These are phyloP conservation scores for Choanephora cucurbitarum DNA, from an alignment of 371 early-diverging fungal genomes.

Conservation along the genomic window DNA sequence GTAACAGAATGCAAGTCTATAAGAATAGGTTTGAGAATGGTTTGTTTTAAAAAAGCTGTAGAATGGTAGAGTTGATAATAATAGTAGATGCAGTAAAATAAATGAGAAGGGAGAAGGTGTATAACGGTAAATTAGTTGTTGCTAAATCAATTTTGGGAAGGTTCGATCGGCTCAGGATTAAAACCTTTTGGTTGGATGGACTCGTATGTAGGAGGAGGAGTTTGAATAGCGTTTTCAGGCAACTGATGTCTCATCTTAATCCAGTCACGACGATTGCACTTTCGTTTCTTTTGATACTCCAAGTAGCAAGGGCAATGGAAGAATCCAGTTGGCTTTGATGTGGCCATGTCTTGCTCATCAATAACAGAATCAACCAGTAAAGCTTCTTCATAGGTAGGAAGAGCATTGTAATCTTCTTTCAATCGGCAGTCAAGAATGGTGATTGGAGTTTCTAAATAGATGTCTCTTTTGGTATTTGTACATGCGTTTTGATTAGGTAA, in stretches of 20 bases:
- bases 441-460: constrained; percentile 35
- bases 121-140: too few relatives aligned
- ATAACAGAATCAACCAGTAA: constrained; percentile 10
- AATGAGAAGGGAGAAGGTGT: too few relatives aligned
- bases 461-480: constrained; percentile 1
- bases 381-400: constrained; percentile 38
- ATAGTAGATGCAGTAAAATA: not conserved
- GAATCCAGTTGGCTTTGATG: constrained; percentile 13
- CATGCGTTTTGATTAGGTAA: not conserved
- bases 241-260: constrained; percentile 14
- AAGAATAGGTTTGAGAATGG: too few relatives aligned
- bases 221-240: not conserved
- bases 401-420: constrained; percentile 33
- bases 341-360: constrained; percentile 10
- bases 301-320: constrained; percentile 34
- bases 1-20: too few relatives aligned
- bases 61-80: not conserved
- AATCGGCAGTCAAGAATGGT: constrained; percentile 39
- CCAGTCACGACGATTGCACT: constrained; percentile 26
- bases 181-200: not conserved
- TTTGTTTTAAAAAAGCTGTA: too few relatives aligned
- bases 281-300: constrained; percentile 28
- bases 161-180: not conserved
- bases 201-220: constrained; percentile 14
- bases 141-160: too few relatives aligned